These are phyloP conservation scores for Xylaria polymorpha DNA, from an alignment of 2,329 filamentous ascomycete genomes.

Conservation along the genomic window DNA sequence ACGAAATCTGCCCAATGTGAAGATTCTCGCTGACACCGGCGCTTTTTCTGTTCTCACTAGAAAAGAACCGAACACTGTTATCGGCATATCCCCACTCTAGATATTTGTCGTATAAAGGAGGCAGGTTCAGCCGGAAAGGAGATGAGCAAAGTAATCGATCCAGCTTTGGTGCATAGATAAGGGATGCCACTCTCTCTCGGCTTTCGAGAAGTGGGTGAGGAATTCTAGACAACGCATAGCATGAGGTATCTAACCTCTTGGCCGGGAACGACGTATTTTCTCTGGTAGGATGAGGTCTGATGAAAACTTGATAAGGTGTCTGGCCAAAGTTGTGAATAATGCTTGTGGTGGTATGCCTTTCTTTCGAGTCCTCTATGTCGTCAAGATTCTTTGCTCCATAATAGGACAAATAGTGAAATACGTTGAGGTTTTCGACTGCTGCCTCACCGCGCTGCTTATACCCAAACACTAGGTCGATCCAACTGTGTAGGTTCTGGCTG, in stretches of 20 bases:
- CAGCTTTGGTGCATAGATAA: conserved; percentile 81
- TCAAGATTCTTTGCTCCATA: conserved; percentile 93
- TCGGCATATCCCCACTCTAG: conserved; percentile 97
- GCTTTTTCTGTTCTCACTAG: conserved; percentile 81
- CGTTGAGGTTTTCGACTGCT: conserved; percentile 89
- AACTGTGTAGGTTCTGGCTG: conserved; percentile 87
- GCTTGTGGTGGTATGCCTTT: conserved; percentile 87
- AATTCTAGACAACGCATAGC: conserved; percentile 79
- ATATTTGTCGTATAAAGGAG: conserved; percentile 87
- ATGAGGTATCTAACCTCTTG: conserved; percentile 79
- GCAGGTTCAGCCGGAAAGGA: conserved; percentile 86
- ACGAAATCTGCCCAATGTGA: conserved; percentile 89
- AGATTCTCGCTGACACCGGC: conserved; percentile 93
- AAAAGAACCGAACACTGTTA: conserved; percentile 90
- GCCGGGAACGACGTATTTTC: conserved; percentile 74
- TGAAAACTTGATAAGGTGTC: conserved; percentile 94
- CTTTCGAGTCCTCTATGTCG: conserved; percentile 86
- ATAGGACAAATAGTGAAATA: conserved; percentile 96
- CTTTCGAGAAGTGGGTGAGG: conserved; percentile 82
- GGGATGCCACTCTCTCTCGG: conserved; percentile 81
- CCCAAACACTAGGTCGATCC: conserved; percentile 97
- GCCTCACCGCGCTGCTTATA: conserved; percentile 93
- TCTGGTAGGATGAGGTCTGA: conserved; percentile 79
- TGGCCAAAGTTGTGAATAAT: conserved; percentile 99
- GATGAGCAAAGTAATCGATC: conserved; percentile 87